Evolutionary conservation across 2,329 filamentous ascomycete species (phyloP).

Genomic region (Pseudocercospora macadamiae): DNA sequence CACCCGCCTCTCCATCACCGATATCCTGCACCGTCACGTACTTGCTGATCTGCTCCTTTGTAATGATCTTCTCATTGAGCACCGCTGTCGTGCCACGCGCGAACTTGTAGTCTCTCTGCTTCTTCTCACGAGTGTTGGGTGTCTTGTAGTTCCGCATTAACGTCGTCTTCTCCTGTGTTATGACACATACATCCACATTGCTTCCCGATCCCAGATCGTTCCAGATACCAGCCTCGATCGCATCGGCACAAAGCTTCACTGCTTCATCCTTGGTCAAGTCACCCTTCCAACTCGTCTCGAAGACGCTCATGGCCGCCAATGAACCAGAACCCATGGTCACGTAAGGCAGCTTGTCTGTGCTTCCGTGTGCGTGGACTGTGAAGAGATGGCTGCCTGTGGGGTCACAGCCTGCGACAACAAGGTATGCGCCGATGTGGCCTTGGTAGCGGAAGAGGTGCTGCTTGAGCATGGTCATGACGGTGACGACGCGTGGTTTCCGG

Average conservation of each 20-base stretch:
- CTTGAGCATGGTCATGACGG: conserved; percentile 99
- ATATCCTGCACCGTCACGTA: conserved; percentile 87
- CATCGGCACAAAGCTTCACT: conserved; percentile 79
- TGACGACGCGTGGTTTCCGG: conserved; percentile 94
- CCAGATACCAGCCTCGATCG: conserved; percentile 95
- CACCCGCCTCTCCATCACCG: conserved; percentile 66
- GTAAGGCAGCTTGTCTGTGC: conserved; percentile 97
- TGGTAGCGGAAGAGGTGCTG: conserved; percentile 99
- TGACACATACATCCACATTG: conserved; percentile 96
- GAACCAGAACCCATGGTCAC: conserved; percentile 99
- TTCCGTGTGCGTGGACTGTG: conserved; percentile 97
- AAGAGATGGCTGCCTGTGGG: conserved; percentile 94
- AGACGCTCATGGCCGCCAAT: conserved; percentile 95
- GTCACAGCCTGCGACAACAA: conserved; percentile 95
- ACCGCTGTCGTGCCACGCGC: conserved; percentile 89
- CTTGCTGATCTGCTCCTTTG: conserved; percentile 88
- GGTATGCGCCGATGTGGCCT: conserved; percentile 95
- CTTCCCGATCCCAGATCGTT: conserved; percentile 97
- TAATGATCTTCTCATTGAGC: conserved; percentile 94
- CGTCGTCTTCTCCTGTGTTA: conserved; percentile 92
- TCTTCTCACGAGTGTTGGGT: conserved; percentile 87
- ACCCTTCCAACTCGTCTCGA: conserved; percentile 93
- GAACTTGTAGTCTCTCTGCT: conserved; percentile 93
- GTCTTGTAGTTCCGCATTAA: conserved; percentile 90
- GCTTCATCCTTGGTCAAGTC: conserved; percentile 76